phyloP scores from a whole-genome alignment of 805 yeast genomes.

The Ogataea glucozyma region DNA sequence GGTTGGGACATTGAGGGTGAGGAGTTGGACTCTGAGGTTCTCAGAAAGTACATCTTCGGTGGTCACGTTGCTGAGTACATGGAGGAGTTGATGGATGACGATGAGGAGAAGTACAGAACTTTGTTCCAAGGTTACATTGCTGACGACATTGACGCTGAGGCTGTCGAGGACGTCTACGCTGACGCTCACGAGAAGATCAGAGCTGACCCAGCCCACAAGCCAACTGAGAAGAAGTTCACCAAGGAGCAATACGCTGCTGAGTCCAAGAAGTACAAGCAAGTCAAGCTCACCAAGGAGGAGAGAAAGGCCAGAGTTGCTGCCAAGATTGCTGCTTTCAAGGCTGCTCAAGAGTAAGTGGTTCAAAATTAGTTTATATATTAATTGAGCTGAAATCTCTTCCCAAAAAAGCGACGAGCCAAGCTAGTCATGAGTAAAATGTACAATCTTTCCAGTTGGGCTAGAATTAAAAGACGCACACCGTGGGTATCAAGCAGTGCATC shows the following conservation, averaged over 20 bases:
- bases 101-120: slow-evolving; percentile 98
- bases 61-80: slow-evolving; percentile 99
- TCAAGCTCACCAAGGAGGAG: slow-evolving; percentile 88
- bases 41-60: slow-evolving; percentile 99
- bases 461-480: no score
- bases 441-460: no score
- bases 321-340: slow-evolving; percentile 91
- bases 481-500: no score
- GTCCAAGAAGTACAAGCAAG: slow-evolving; percentile 87
- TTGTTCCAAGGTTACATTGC: slow-evolving; percentile 95
- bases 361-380: background rate
- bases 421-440: no score
- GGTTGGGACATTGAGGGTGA: slow-evolving; percentile 99
- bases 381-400: background rate
- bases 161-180: slow-evolving; percentile 90
- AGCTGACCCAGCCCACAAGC: slow-evolving; percentile 90
- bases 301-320: slow-evolving; percentile 85
- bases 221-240: slow-evolving; percentile 89
- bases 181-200: slow-evolving; percentile 96
- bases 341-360: slow-evolving; percentile 39
- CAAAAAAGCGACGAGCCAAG: no score
- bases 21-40: slow-evolving; percentile 95
- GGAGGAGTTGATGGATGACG: slow-evolving; percentile 99
- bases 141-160: slow-evolving; percentile 97
- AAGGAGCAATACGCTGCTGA: slow-evolving; percentile 98